Conservation (phyloP, 306 rosid genomes). For the Alnus rubra region DNA sequence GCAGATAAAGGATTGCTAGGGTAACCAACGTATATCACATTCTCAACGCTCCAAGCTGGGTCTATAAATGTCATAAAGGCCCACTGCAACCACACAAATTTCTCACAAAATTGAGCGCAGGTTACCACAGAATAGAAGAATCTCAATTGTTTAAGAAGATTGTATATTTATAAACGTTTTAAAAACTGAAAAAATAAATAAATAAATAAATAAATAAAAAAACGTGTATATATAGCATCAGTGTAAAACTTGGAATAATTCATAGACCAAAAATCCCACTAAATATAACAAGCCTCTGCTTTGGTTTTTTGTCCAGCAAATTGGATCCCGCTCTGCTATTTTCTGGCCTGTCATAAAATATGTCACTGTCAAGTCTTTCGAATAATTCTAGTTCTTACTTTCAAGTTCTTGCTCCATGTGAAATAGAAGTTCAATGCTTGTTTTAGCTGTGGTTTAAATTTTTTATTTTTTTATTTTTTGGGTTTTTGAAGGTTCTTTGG, state of each 20-base stretch:
- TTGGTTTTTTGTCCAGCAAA: neutral
- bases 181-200: neutral
- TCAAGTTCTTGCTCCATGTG: neutral
- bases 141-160: neutral
- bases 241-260: neutral
- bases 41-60: constrained; percentile 79
- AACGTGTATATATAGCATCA: neutral
- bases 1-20: constrained; percentile 71
- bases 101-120: constrained; percentile 9
- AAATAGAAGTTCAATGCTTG: constrained; percentile 16
- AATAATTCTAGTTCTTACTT: constrained; percentile 17
- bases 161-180: neutral
- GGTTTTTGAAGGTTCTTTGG: constrained; percentile 73
- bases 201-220: too few species aligned
- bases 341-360: neutral
- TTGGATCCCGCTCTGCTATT: neutral
- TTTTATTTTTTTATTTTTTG: constrained; percentile 9
- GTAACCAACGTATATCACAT: constrained; percentile 88
- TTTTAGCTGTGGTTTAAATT: constrained; percentile 16
- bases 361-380: neutral
- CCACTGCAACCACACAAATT: constrained; percentile 62
- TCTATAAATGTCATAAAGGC: constrained; percentile 86
- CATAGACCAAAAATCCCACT: too few species aligned
- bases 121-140: neutral
- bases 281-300: constrained; percentile 6